phyloP scores from a whole-genome alignment of 2,329 filamentous ascomycete genomes.

The Aspergillus hortae region DNA sequence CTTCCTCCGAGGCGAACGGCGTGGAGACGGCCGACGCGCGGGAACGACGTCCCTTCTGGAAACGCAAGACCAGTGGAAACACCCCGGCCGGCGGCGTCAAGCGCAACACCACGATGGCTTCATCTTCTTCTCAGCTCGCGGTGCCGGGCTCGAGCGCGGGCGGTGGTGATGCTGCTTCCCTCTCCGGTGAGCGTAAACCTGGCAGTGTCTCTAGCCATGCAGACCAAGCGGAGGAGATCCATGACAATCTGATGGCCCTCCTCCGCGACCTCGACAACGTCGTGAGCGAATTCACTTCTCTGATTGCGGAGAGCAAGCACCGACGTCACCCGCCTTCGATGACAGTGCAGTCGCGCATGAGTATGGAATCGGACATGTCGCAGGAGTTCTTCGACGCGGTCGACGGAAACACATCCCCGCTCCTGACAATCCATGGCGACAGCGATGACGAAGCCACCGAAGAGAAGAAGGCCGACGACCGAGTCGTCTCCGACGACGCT shows the following conservation, averaged over 20 bases:
- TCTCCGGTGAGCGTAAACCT: conserved; percentile 32
- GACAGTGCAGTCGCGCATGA: conserved; percentile 57
- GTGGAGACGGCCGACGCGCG: conserved; percentile 34
- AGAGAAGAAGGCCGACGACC: conserved; percentile 36
- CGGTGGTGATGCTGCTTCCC: conserved; percentile 21
- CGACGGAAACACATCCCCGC: conserved; percentile 59
- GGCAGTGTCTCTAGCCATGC: conserved; percentile 28
- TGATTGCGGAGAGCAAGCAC: conserved; percentile 76
- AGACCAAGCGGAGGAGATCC: conserved; percentile 62
- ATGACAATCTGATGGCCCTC: conserved; percentile 80
- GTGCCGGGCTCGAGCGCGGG: conserved; percentile 39
- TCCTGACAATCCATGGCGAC: conserved; percentile 71
- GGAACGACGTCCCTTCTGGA: conserved; percentile 83
- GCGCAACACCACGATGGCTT: conserved; percentile 43
- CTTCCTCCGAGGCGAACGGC: conserved; percentile 29
- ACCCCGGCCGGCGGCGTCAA: conserved; percentile 34
- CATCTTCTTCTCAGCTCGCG: conserved; percentile 51
- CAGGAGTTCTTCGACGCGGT: conserved; percentile 96
- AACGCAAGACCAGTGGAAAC: conserved; percentile 68
- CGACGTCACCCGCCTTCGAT: conserved; percentile 59
- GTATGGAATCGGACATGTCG: conserved; percentile 74
- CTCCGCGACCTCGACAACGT: conserved; percentile 80
- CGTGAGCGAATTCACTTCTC: conserved; percentile 72
- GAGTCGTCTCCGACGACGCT: conserved; percentile 53
- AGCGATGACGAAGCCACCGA: conserved; percentile 64